Evolutionary conservation across 1,284 basidiomycete genomes (phyloP).

Genomic region (Puccinia triticina): DNA sequence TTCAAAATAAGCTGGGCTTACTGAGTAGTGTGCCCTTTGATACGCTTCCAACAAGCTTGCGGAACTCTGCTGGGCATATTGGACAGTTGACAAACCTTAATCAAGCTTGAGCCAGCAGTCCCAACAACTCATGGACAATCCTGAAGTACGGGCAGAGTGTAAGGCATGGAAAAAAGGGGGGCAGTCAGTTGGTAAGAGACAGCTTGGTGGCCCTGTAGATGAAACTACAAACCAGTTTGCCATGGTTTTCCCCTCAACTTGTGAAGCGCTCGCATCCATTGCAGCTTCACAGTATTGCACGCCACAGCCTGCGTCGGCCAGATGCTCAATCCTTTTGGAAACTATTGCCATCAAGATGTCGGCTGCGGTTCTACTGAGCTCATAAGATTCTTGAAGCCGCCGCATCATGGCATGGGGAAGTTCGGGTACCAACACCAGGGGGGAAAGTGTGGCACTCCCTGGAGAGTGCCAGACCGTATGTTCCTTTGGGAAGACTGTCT

Average conservation of each 20-base stretch:
- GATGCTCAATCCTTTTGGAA: constrained; percentile 69
- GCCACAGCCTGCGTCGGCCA: constrained; percentile 63
- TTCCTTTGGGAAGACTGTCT: too few species aligned
- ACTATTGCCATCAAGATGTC: constrained; percentile 70
- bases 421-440: constrained; percentile 78
- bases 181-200: background rate
- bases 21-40: constrained; percentile 13
- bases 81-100: constrained; percentile 40
- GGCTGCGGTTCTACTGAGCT: constrained; percentile 70
- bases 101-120: constrained; percentile 69
- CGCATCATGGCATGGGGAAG: constrained; percentile 72
- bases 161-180: background rate
- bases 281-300: constrained; percentile 45
- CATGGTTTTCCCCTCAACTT: constrained; percentile 25
- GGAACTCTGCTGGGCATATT: constrained; percentile 19
- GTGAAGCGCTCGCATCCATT: background rate
- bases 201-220: background rate
- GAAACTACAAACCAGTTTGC: constrained; percentile 36
- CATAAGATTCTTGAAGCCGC: constrained; percentile 67
- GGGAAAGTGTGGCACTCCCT: too few species aligned
- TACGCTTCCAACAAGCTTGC: constrained; percentile 11
- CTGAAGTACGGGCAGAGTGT: constrained; percentile 62
- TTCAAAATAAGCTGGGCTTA: background rate
- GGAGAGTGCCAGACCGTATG: too few species aligned
- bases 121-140: constrained; percentile 83